Percentiles rank a stretch among this genome's conserved stretches.
Conservation (phyloP, 108 stramenopile genomes). For the Skeletonema potamos region DNA sequence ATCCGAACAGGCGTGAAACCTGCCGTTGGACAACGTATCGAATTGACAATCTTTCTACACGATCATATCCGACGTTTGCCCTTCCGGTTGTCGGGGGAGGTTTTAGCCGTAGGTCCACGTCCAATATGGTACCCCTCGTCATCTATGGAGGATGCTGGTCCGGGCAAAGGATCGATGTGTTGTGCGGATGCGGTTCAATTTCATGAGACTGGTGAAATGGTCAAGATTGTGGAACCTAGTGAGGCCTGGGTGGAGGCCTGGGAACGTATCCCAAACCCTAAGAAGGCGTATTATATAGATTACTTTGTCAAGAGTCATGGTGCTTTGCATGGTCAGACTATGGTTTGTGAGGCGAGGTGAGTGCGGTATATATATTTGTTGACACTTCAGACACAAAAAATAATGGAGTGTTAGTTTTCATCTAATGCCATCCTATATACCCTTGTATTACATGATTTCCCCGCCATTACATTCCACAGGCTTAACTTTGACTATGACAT, state of each 20-base stretch:
- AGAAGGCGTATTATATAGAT: slow-evolving; percentile 6
- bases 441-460: background rate
- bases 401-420: too few relatives aligned
- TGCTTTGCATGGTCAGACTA: slow-evolving; percentile 25
- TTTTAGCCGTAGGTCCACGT: slow-evolving; percentile 10
- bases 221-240: background rate
- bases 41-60: slow-evolving; percentile 15
- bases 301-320: slow-evolving; percentile 5
- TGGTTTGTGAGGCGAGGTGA: slow-evolving; percentile 33
- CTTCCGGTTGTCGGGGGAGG: slow-evolving; percentile 27
- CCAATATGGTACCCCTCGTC: slow-evolving; percentile 9
- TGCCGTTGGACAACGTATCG: slow-evolving; percentile 9
- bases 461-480: too few relatives aligned
- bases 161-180: slow-evolving; percentile 2
- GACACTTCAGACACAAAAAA: too few relatives aligned
- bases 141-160: slow-evolving; percentile 16
- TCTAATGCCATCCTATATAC: background rate
- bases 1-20: slow-evolving; percentile 4
- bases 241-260: background rate
- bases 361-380: too few relatives aligned
- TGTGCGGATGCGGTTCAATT: slow-evolving; percentile 15
- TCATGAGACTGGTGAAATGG: background rate
- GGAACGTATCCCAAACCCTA: background rate
- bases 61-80: slow-evolving; percentile 2
- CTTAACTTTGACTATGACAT: slow-evolving; percentile 43